Evolutionary conservation across 257 asterid species (phyloP).

Genomic region (Solanum etuberosum): DNA sequence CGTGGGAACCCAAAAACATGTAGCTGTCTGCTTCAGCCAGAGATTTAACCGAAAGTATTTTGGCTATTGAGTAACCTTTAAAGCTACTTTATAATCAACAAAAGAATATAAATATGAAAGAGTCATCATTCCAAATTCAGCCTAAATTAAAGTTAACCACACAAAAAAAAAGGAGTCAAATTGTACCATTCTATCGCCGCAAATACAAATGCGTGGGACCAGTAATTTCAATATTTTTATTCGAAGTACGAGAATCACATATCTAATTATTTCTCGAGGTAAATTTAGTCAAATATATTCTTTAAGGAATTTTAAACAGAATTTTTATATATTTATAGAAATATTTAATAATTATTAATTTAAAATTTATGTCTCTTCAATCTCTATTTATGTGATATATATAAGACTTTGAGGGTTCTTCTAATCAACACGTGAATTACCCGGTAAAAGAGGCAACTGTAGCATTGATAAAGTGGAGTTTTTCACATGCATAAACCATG

Average conservation of each 20-base stretch:
- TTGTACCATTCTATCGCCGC: not conserved
- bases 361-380: no score
- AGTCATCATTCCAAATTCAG: not conserved
- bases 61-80: not conserved
- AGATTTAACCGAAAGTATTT: not conserved
- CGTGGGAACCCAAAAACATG: not conserved
- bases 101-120: not conserved
- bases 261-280: not conserved
- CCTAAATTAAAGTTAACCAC: not conserved
- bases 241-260: not conserved
- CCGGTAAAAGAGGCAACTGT: not conserved
- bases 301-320: not conserved
- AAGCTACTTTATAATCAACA: not conserved
- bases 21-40: not conserved
- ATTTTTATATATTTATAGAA: not conserved
- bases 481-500: not conserved
- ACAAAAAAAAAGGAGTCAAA: not conserved
- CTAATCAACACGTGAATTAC: not conserved
- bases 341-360: no score
- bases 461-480: not conserved
- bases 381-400: no score
- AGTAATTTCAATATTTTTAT: not conserved
- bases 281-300: not conserved
- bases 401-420: no score
- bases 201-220: not conserved